Conservation (phyloP, 176 grass and related monocot genomes). For the Carex pumila region DNA sequence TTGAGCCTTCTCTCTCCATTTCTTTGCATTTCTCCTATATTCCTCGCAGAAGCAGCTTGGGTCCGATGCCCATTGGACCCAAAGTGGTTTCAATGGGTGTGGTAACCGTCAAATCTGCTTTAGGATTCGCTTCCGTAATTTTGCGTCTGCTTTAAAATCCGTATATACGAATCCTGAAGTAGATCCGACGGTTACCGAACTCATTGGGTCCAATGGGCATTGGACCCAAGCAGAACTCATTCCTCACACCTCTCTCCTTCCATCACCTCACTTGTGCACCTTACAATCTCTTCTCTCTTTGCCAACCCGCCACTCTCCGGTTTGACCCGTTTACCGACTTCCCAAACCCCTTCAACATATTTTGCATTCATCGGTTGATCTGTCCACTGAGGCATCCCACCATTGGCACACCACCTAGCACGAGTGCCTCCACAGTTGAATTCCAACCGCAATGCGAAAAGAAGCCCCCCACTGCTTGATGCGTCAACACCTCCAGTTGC, state of each 20-base stretch:
- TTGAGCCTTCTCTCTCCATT: conserved; percentile 29
- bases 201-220: no score
- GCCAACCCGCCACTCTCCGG: conserved; percentile 15
- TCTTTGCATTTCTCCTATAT: conserved; percentile 21
- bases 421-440: conserved; percentile 45
- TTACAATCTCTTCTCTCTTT: conserved; percentile 30
- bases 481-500: conserved; percentile 61
- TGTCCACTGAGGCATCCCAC: conserved; percentile 57
- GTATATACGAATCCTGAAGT: no score
- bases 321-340: conserved; percentile 36
- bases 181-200: no score
- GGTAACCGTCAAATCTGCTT: no score
- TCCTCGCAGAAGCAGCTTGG: no score
- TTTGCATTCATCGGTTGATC: conserved; percentile 81
- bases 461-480: conserved; percentile 59
- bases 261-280: conserved; percentile 26
- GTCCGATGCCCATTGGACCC: no score
- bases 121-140: no score
- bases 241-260: conserved; percentile 28
- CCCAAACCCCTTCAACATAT: conserved; percentile 71
- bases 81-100: no score
- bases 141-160: no score
- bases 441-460: conserved; percentile 91
- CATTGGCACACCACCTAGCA: conserved; percentile 13
- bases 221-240: no score